phyloP scores from a whole-genome alignment of 768 basidiomycete species.

The Pleurotus eryngii region DNA sequence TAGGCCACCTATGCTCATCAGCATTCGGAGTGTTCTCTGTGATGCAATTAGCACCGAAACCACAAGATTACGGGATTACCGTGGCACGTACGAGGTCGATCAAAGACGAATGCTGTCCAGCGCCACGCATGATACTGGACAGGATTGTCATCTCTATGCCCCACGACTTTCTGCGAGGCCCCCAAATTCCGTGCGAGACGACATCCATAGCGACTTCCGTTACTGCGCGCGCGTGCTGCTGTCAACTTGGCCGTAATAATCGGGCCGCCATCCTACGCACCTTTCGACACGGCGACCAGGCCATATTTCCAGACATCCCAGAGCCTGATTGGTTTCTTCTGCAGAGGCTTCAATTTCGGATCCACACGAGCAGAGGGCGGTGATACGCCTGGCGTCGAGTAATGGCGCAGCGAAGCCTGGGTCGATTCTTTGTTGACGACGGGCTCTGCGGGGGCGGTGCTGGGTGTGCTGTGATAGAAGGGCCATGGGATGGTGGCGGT shows the following conservation, averaged over 20 bases:
- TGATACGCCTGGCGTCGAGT: conserved; percentile 61
- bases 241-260: not conserved
- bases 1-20: conserved; percentile 79
- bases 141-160: conserved; percentile 92
- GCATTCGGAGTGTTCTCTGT: conserved; percentile 47
- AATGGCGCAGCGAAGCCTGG: conserved; percentile 43
- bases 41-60: conserved; percentile 5
- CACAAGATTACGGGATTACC: not conserved
- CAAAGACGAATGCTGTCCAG: conserved; percentile 75
- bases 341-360: conserved; percentile 58
- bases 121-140: conserved; percentile 80
- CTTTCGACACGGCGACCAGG: conserved; percentile 62
- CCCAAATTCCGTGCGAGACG: conserved; percentile 76
- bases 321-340: conserved; percentile 51
- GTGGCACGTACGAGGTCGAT: conserved; percentile 67
- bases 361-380: conserved; percentile 76
- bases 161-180: conserved; percentile 89
- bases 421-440: conserved; percentile 20
- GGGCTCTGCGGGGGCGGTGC: conserved; percentile 7
- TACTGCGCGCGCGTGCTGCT: conserved; percentile 20
- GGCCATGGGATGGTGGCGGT: conserved; percentile 8
- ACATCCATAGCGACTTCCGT: conserved; percentile 62
- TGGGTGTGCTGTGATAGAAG: conserved; percentile 13
- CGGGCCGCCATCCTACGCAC: conserved; percentile 29
- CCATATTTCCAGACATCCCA: conserved; percentile 77